Percentiles rank a stretch among this genome's conserved stretches.
Evolutionary conservation across 78 protist species (phyloP).

Genomic region (Dictyostelium citrinum): DNA sequence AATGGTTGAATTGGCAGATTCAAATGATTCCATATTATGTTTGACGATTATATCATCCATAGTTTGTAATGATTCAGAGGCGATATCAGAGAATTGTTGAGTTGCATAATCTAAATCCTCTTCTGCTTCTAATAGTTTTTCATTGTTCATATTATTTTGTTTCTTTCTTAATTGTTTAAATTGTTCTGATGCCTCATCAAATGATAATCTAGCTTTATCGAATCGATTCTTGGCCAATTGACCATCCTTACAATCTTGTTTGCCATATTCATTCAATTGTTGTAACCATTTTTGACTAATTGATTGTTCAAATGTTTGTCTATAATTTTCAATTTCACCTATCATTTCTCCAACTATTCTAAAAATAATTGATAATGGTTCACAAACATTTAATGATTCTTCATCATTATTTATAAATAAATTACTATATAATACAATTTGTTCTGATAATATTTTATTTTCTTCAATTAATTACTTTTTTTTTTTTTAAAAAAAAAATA

Average conservation of each 20-base stretch:
- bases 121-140: conserved; percentile 4
- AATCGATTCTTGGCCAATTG: conserved; percentile 22
- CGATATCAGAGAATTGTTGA: conserved; percentile 64
- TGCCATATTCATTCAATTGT: conserved; percentile 16
- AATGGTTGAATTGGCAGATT: neutral
- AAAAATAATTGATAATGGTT: neutral
- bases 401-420: conserved; percentile 7
- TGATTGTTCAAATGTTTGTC: conserved; percentile 32
- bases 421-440: neutral
- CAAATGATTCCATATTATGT: conserved; percentile 16
- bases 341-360: conserved; percentile 25
- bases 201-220: conserved; percentile 48
- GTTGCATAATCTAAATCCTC: neutral
- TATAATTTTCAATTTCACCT: conserved; percentile 10
- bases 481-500: too few species aligned
- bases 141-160: neutral
- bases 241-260: conserved; percentile 32
- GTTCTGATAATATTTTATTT: neutral
- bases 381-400: neutral
- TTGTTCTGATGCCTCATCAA: conserved; percentile 55
- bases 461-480: neutral
- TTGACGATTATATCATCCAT: conserved; percentile 58
- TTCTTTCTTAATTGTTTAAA: conserved; percentile 49
- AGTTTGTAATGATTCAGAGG: conserved; percentile 17
- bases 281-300: neutral